Base-by-base conservation (phyloP, 352 stramenopile genomes). In the Globisporangium cylindrosporum region DNA sequence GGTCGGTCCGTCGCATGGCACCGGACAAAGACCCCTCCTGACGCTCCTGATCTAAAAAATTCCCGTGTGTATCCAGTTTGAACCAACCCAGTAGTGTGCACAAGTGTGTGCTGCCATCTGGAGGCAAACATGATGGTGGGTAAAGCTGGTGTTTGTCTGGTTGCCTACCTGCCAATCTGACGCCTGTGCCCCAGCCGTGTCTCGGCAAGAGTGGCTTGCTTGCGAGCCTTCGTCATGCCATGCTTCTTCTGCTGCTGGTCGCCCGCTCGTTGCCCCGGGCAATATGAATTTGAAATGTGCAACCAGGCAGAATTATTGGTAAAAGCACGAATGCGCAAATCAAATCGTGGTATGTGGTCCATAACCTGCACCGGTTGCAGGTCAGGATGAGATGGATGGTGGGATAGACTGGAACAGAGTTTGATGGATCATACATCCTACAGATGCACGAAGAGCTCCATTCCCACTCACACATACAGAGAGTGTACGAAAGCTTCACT, bases 201-300 rank as follows among this genome's bases (percentile, higher is more conserved):
- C 18, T 22, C 18, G 43, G 43, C 43, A 22, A 51, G 43, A 51
- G 43, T 51, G 18, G 43, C 43, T 51, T 24, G 43, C 43, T 51
- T 51, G 43, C 43, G 18, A 51, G 18, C 15, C 43, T 10, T 12
- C 18, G 43, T 4, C 43, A 49, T 43, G 54, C 15, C 27, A 15
- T 34, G 54, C 55, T 46, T 61, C 56, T 62, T 62, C 56, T 62
- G 56, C 56, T 46, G 12, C 3, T 62, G n/a, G 32, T 29, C 56
- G 15, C 41, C 41, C 43, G 18, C 43, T 51, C 8, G 43, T 51
- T 51, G 32, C 4, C 20, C 14, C 48, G 55, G 12, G 9, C n/a
- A 24, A 18, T 32, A 32, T 8, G 29, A 32, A 32, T 32, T 20
- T 46, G 38, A 46, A 46, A 46, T 62, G 32, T 18, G 27, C 54